A percentile compares a stretch with the other conserved stretches of the same genome.
Conservation (phyloP, 2,329 filamentous ascomycete genomes). For the Hymenoscyphus infarciens region DNA sequence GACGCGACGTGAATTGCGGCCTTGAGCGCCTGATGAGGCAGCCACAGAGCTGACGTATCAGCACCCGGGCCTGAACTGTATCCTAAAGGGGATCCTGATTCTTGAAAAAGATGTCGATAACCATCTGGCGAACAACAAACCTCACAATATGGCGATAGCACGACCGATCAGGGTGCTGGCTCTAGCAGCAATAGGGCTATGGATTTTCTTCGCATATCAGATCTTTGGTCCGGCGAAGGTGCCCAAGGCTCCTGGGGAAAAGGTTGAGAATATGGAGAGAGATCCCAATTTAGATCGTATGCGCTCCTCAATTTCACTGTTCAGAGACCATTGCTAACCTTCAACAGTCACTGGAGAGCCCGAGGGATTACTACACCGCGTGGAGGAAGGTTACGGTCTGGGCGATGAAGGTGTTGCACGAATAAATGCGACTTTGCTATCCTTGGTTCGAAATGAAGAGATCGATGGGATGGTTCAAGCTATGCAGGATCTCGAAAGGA, state of each 20-base stretch:
- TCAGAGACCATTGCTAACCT: conserved; percentile 18
- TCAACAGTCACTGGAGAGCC: conserved; percentile 78
- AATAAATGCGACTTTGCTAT: conserved; percentile 89
- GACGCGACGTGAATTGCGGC: conserved; percentile 8
- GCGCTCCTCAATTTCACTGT: conserved; percentile 35
- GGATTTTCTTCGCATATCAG: conserved; percentile 76
- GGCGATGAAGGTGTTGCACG: conserved; percentile 73
- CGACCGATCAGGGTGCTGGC: conserved; percentile 79
- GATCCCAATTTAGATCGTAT: conserved; percentile 87
- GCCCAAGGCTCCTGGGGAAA: conserved; percentile 40
- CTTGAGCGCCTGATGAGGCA: not conserved
- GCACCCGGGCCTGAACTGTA: conserved; percentile 4
- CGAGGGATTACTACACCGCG: conserved; percentile 68
- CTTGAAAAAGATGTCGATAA: conserved; percentile 14
- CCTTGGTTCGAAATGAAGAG: conserved; percentile 90
- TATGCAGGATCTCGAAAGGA: conserved; percentile 87
- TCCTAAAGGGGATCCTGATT: conserved; percentile 16
- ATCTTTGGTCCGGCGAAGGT: conserved; percentile 58
- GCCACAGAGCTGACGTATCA: conserved; percentile 10
- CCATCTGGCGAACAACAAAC: conserved; percentile 11
- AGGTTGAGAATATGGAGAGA: conserved; percentile 60
- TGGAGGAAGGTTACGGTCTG: conserved; percentile 72
- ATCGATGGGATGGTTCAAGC: conserved; percentile 77
- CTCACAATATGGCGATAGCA: conserved; percentile 71
- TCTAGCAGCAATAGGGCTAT: conserved; percentile 66